phyloP scores from a whole-genome alignment of 805 yeast species.

The Vanderwaltozyma tropicalis region DNA sequence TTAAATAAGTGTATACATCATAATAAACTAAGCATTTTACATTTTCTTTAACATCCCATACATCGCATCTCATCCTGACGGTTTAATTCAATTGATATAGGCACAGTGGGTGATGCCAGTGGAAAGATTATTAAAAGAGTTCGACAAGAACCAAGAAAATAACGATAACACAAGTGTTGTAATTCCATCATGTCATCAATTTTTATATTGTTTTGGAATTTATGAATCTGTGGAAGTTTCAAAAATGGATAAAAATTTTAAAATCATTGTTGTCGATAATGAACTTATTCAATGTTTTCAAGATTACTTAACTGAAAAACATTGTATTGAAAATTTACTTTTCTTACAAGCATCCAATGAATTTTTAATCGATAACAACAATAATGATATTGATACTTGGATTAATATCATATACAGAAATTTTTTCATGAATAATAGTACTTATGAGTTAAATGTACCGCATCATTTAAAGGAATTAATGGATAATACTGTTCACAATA shows the following conservation, averaged over 20 bases:
- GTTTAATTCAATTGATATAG: too few relatives aligned
- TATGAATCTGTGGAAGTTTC: neutral
- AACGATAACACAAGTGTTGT: too few relatives aligned
- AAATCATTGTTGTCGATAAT: neutral
- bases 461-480: conserved; percentile 15
- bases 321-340: conserved; percentile 26
- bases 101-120: too few relatives aligned
- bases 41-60: too few relatives aligned
- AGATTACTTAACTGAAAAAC: conserved; percentile 16
- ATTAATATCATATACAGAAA: conserved; percentile 13
- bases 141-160: too few relatives aligned
- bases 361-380: conserved; percentile 1
- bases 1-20: too few relatives aligned
- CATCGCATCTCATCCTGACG: too few relatives aligned
- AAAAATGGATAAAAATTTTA: neutral
- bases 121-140: neutral
- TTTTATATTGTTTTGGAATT: too few relatives aligned
- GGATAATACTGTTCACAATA: conserved; percentile 8
- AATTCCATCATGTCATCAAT: neutral
- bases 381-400: conserved; percentile 10
- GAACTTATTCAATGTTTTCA: conserved; percentile 7
- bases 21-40: too few relatives aligned
- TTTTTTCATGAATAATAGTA: conserved; percentile 20
- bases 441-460: conserved; percentile 25
- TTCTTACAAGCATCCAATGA: conserved; percentile 13